phyloP scores from a whole-genome alignment of 2,329 filamentous ascomycete species.

The Pseudofabraea citricarpa region DNA sequence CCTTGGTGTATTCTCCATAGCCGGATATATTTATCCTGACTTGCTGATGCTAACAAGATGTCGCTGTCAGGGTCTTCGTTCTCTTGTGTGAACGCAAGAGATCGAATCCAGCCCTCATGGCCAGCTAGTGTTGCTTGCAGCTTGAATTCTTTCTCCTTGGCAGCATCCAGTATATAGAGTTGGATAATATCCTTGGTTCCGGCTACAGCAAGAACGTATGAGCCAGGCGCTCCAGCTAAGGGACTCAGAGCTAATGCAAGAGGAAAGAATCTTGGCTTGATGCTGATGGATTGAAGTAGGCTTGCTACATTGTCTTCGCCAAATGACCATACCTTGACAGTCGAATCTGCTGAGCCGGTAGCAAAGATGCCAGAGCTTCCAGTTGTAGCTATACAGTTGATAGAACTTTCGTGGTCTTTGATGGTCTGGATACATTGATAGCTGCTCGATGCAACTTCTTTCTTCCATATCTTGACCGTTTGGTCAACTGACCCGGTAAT shows the following conservation, averaged over 20 bases:
- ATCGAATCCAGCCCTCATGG: constrained; percentile 93
- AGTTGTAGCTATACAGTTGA: constrained; percentile 61
- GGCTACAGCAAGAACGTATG: constrained; percentile 71
- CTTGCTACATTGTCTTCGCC: constrained; percentile 35
- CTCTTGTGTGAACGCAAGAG: constrained; percentile 72
- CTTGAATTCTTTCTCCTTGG: constrained; percentile 48
- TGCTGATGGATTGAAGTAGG: constrained; percentile 66
- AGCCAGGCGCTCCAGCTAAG: constrained; percentile 45
- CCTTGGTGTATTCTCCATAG: constrained; percentile 83
- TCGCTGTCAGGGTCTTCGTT: constrained; percentile 52
- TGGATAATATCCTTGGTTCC: constrained; percentile 83
- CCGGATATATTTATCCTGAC: constrained; percentile 95
- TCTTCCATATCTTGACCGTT: constrained; percentile 68
- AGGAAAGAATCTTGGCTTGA: constrained; percentile 77
- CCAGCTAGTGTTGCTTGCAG: constrained; percentile 75
- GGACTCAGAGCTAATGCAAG: constrained; percentile 66
- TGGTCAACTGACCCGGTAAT: constrained; percentile 81
- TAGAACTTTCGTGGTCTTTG: constrained; percentile 64
- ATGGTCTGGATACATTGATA: constrained; percentile 46
- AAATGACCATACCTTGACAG: constrained; percentile 66
- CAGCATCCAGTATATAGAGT: constrained; percentile 58
- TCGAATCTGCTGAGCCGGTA: constrained; percentile 78
- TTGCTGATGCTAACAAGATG: constrained; percentile 82
- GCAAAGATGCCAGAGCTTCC: constrained; percentile 47
- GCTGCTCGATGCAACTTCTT: constrained; percentile 26